Conservation (phyloP, 169 alveolate genomes). For the Ichthyophthirius multifiliis region DNA sequence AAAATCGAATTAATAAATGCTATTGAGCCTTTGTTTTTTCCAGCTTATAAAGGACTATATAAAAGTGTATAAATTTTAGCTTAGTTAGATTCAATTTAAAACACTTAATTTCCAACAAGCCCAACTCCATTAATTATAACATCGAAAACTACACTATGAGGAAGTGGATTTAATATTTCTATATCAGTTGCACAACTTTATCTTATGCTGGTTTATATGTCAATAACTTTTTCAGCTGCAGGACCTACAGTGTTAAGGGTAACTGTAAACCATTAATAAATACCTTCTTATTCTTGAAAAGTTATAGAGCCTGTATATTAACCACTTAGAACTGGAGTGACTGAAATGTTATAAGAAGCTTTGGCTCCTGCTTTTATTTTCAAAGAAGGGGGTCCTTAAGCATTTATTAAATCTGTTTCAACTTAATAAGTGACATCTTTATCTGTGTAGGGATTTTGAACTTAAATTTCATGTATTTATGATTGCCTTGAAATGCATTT, state of each 20-base stretch:
- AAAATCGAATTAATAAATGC: constrained; percentile 74
- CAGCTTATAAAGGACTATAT: constrained; percentile 75
- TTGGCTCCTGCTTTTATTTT: constrained; percentile 28
- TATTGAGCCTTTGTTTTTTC: constrained; percentile 67
- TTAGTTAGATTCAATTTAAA: constrained; percentile 64
- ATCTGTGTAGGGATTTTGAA: constrained; percentile 60
- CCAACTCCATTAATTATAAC: constrained; percentile 73
- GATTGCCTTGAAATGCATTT: constrained; percentile 81
- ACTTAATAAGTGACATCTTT: constrained; percentile 73
- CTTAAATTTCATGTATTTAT: constrained; percentile 67
- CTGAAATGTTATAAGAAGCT: constrained; percentile 55
- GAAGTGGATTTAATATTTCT: constrained; percentile 71
- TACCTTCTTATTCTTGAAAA: constrained; percentile 68
- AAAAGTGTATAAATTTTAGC: constrained; percentile 60
- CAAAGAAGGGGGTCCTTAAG: constrained; percentile 36
- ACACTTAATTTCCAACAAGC: constrained; percentile 68
- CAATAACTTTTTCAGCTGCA: constrained; percentile 69
- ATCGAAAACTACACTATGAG: constrained; percentile 67
- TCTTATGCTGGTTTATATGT: constrained; percentile 67
- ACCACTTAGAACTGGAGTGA: constrained; percentile 50
- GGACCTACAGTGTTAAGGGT: constrained; percentile 79
- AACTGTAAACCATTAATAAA: constrained; percentile 83
- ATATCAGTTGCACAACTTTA: constrained; percentile 79
- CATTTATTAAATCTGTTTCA: constrained; percentile 74
- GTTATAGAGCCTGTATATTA: constrained; percentile 61